These are phyloP conservation scores for Petunia hybrid DNA, from an alignment of 305 asterid species.

Conservation along the genomic window DNA sequence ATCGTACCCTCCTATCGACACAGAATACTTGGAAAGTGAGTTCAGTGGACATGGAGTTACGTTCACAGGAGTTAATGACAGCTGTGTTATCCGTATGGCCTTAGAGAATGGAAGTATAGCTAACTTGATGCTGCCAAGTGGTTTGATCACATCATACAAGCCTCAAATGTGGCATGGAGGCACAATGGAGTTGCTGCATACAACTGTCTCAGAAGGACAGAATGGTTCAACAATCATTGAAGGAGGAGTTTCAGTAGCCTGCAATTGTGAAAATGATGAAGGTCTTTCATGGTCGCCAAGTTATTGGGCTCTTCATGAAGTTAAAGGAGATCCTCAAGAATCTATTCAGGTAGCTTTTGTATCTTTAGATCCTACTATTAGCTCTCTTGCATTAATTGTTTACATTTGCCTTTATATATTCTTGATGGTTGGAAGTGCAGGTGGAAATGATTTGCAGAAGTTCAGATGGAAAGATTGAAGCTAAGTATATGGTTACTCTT, in stretches of 20 bases:
- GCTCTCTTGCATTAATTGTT: neutral
- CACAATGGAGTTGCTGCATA: conserved; percentile 70
- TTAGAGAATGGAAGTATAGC: conserved; percentile 65
- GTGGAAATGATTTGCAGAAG: conserved; percentile 56
- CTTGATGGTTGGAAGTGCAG: conserved; percentile 41
- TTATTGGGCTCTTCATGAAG: conserved; percentile 57
- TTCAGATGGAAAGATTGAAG: conserved; percentile 42
- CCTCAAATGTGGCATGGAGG: conserved; percentile 89
- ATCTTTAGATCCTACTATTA: neutral
- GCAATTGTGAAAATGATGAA: conserved; percentile 39
- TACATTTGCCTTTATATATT: neutral
- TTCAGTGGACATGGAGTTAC: conserved; percentile 59
- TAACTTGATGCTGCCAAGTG: conserved; percentile 75
- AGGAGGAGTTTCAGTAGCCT: conserved; percentile 74
- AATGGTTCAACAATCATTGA: conserved; percentile 48
- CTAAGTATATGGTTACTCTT: conserved; percentile 60
- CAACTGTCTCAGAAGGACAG: conserved; percentile 54
- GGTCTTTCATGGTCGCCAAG: conserved; percentile 58
- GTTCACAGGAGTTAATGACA: conserved; percentile 53
- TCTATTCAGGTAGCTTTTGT: conserved; percentile 53
- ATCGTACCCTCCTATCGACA: conserved; percentile 40
- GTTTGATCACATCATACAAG: conserved; percentile 80
- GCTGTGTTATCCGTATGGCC: conserved; percentile 59
- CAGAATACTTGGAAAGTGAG: conserved; percentile 48
- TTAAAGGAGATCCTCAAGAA: conserved; percentile 61